Base-by-base conservation (phyloP, 257 asterid species). In the Galeopsis tetrahit region DNA sequence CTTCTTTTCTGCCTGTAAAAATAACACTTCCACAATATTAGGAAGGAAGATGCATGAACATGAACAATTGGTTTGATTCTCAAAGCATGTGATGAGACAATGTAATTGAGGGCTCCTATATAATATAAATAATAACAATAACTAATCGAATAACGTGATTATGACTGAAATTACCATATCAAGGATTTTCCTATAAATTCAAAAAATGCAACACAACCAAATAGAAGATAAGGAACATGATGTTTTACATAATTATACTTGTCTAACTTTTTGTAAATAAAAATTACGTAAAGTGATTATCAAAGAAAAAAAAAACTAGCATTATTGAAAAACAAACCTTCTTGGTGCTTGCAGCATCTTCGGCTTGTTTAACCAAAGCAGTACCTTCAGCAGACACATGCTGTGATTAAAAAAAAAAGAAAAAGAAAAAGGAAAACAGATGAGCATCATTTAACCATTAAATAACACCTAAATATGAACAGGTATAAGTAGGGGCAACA, bases 311-410 rank as follows among this genome's bases (percentile, higher is more conserved):
- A 38, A 31, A 70, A 43, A 39, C n/a, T 39, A 17, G 17, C 52
- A 44, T 32, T 35, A 2, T 40, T 33, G 2, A 13, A 36, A 21
- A 40, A 40, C 38, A 43, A 72, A 84, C 99, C 97, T 92, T 92
- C 82, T 88, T 94, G 76, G 69, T 88, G 84, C 97, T 91, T 40
- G 98, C 99, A 80, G 98, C 97, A 85, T 94, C 99, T 88, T 94
- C 99, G 31, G 99, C 99, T 78, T 89, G 98, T 86, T 91, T 91
- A 61, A 94, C 98, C 84, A 94, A 80, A 62, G 95, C 88, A 31
- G 95, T 91, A 68, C 99, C 99, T 87, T 92, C 99, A 69, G 90
- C 92, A 71, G 98, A 89, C 69, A 94, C 97, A 85, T 94, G 98
- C 98, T 89, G 93, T 78, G 75, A 36, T 62, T 74, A n/a, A 40